Evolutionary conservation across 1,284 basidiomycete species (phyloP), one percentile per base, ranked within the genome.

Genomic region (Pseudozyma hubeiensis): DNA sequence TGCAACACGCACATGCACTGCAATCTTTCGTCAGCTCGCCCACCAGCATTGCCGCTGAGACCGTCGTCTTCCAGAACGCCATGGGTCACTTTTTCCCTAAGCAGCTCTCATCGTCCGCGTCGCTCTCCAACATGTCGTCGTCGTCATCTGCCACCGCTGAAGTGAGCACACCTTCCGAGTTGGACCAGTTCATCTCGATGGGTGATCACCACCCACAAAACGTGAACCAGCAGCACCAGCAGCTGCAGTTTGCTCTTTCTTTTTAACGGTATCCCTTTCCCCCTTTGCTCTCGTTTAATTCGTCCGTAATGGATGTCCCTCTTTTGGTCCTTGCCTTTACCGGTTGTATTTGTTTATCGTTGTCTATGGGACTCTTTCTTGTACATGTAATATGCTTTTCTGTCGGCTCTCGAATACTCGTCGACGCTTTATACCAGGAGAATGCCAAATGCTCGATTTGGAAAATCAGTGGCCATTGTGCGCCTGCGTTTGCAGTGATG

Each of bases 11-110:
- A 9, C 40, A 43, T 5, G 40, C n/a, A 13, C 10, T 41, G 16
- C 60, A 61, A 29, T 52, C 59, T 0, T 67, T 63, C 35, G 39
- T 60, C 44, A 49, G 24, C 49, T 64, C 55, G 7, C 64, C 53
- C 13, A 49, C 47, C 9, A 51, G 47, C 47, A 61, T 65, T 39
- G 57, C 64, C 4, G 55, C 64, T 19, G 70, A 73, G 39, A 57
- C 61, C 1, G 54, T 57, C 0, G 64, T 57, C 2, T 73, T 73
- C 44, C 57, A 67, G 17, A 35, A 60, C 8, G 70, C 70, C 29
- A 67, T 73, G 70, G 64, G 60, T n/a, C 70, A 73, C 53, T 73
- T 73, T 37, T 64, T 67, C 61, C 70, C 70, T 43, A 69, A 69
- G n/a, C n/a, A 37, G 35, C 54, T 54, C 13, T 41, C 63, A 1